Conservation (phyloP, 2,329 filamentous ascomycete genomes). For the Colletotrichum tanaceti region DNA sequence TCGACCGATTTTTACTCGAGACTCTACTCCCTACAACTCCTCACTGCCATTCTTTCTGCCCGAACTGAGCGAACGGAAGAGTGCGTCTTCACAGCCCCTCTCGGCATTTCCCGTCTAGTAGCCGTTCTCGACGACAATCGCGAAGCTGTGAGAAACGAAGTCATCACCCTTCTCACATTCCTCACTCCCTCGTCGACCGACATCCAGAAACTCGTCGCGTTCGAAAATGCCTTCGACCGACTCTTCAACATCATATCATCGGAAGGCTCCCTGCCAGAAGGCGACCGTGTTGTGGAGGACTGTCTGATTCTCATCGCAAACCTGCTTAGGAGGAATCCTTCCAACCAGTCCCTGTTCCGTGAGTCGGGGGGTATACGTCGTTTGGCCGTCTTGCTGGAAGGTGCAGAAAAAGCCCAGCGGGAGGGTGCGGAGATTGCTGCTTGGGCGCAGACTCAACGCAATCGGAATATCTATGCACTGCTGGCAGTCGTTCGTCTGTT, state of each 20-base stretch:
- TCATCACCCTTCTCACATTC: conserved; percentile 85
- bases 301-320: conserved; percentile 92
- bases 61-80: conserved; percentile 93
- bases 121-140: conserved; percentile 84
- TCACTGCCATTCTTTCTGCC: conserved; percentile 85
- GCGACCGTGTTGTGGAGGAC: conserved; percentile 90
- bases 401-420: conserved; percentile 65
- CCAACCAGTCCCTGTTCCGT: conserved; percentile 93
- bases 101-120: conserved; percentile 89
- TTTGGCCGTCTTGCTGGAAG: conserved; percentile 75
- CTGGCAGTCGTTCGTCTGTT: conserved; percentile 89
- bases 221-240: conserved; percentile 91
- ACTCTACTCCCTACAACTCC: conserved; percentile 89
- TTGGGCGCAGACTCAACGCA: conserved; percentile 82
- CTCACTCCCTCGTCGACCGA: conserved; percentile 88
- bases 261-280: conserved; percentile 85
- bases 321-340: conserved; percentile 84
- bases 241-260: conserved; percentile 83
- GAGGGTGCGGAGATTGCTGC: conserved; percentile 71
- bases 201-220: conserved; percentile 94
- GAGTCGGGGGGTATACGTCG: conserved; percentile 86
- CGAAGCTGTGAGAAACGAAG: conserved; percentile 90
- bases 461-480: conserved; percentile 92
- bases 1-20: conserved; percentile 89
- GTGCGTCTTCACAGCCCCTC: conserved; percentile 87